Base-by-base conservation (phyloP, 1,139 yeast species). In the Geotrichum histeridarum region DNA sequence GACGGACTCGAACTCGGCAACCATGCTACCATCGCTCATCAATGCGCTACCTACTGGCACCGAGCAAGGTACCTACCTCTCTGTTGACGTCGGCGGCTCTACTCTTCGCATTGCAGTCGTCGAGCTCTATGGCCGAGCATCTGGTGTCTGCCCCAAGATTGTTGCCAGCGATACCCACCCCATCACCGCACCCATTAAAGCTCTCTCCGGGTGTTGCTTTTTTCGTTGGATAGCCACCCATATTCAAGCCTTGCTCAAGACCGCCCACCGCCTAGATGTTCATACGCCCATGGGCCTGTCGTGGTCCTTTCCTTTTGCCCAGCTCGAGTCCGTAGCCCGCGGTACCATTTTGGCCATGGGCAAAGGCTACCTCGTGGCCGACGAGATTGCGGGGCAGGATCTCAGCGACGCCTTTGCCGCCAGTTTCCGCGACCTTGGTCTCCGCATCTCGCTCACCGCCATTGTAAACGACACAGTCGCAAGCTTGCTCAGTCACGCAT, bases 381-480 rank as follows among this genome's bases (percentile, higher is more conserved):
- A 81, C 22, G 95, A 87, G 63, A 79, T 85, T 48, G 82, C 84
- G 41, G 89, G 85, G 50, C 77, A 83, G 70, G 95, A 89, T 64
- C 83, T 90, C 45, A 91, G 86, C 51, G 73, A 70, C 30, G 75
- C 77, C 44, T 72, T 86, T 55, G 80, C 86, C 60, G 87, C 82
- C 67, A 76, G 78, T 43, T 67, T 81, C 43, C 67, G 70, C 4
- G 82, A 83, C 56, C 64, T 85, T 50, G 83, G 83, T 56, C 66
- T 69, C 9, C 68, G 68, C 7, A 88, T 88, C 39, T 70, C 74
- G 37, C 84, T 88, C 44, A 85, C 82, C 18, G 96, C 96, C 0
- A 76, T 90, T 58, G 91, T 95, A 36, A 90, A 90, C 67, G 97
- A 90, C 67, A 86, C 96, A 1, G 91, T 86, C 14, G 96, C 96